These are phyloP conservation scores for Arabidopsis lyrata DNA, from an alignment of 441 rosid species.

Conservation along the genomic window DNA sequence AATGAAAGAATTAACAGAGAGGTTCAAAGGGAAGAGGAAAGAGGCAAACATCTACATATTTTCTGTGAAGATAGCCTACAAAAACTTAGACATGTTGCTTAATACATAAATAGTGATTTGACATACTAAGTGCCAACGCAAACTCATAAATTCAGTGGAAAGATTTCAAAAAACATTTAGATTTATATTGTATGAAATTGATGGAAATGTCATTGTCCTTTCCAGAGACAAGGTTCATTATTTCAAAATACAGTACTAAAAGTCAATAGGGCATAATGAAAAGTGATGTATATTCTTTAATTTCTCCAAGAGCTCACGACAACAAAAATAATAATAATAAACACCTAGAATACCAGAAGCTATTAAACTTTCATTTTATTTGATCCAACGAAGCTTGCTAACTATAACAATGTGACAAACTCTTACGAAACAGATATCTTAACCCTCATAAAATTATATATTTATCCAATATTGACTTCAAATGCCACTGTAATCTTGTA, in stretches of 20 bases:
- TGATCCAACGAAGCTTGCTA: conserved; percentile 14
- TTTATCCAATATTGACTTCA: background rate
- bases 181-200: background rate
- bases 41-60: conserved; percentile 5
- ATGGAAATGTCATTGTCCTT: conserved; percentile 17
- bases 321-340: background rate
- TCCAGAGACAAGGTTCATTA: background rate
- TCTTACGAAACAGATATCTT: conserved; percentile 12
- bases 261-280: conserved; percentile 5
- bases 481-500: conserved; percentile 2
- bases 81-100: conserved; percentile 6
- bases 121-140: conserved; percentile 15
- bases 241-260: conserved; percentile 4
- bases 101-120: conserved; percentile 7
- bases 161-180: background rate
- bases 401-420: conserved; percentile 16
- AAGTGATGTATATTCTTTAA: conserved; percentile 6
- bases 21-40: conserved; percentile 3
- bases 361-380: background rate
- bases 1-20: conserved; percentile 5
- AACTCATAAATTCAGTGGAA: conserved; percentile 11
- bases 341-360: background rate
- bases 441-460: conserved; percentile 1
- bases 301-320: background rate
- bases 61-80: conserved; percentile 11